Base-by-base conservation (phyloP, 2,329 filamentous ascomycete genomes). In the Basipetospora chlamydospora region DNA sequence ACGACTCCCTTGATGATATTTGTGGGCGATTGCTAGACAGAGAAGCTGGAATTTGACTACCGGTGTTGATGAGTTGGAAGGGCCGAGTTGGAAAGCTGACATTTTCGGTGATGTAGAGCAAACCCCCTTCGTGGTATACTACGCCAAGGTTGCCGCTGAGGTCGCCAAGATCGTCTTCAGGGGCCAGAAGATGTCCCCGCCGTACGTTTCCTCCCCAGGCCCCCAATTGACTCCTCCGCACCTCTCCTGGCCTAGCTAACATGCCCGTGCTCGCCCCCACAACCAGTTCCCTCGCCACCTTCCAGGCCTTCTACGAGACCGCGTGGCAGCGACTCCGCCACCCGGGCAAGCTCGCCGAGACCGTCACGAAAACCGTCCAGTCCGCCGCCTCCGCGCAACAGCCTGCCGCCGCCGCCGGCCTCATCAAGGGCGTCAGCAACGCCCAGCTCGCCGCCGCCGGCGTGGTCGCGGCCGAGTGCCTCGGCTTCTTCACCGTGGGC, bases 401-500 rank as follows among this genome's bases (percentile, higher is more conserved):
- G 81, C 76, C 63, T 50, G 90, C 51, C 79, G 74, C 59, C 22
- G 55, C 67, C 46, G 55, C 72, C 47, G 64, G 73, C 37, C 45
- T 58, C 46, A 54, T 82, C 52, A 76, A 82, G 55, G 81, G 76
- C 63, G 50, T 90, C 51, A 80, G 74, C 59, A 66, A 63, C 46
- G 68, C 75, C 48, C 79, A 93, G 60, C 57, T 88, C 48, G 70
- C 72, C 38, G 62, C 80, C 37, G 80, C 71, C 42, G 83, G 81
- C 49, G 81, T 98, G 41, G 66, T 95, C 43, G 62, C 70, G 33
- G 87, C 87, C 39, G 88, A 98, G 66, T 72, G 85, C 35, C 63
- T 98, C 47, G 90, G 90, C 43, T 98, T 98, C 74, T 98, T 96
- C 73, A 92, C 87, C 43, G 75, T 96, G 38, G 90, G 90, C 46